Percentiles rank a stretch among this genome's conserved stretches.
Evolutionary conservation across 768 basidiomycete species (phyloP).

Genomic region (Amanita polypyramis): DNA sequence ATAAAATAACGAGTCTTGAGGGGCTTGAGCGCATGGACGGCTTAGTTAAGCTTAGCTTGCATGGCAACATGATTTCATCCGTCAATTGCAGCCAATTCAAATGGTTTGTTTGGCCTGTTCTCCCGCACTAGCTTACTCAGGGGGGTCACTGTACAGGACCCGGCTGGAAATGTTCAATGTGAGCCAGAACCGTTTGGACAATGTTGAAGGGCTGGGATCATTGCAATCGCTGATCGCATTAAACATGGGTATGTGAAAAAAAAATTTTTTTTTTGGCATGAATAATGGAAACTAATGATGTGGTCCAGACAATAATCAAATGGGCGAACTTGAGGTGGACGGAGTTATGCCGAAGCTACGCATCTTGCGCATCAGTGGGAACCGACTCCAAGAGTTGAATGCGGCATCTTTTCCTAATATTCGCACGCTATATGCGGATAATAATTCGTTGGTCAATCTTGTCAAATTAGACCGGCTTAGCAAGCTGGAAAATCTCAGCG

Average conservation of each 20-base stretch:
- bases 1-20: constrained; percentile 61
- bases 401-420: constrained; percentile 55
- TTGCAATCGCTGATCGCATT: constrained; percentile 58
- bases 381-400: constrained; percentile 61
- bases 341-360: constrained; percentile 58
- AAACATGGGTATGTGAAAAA: constrained; percentile 65
- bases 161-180: constrained; percentile 77
- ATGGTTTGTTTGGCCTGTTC: constrained; percentile 44
- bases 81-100: constrained; percentile 51
- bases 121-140: constrained; percentile 10
- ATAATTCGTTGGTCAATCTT: constrained; percentile 51
- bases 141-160: constrained; percentile 27
- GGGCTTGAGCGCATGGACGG: constrained; percentile 74
- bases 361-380: constrained; percentile 79
- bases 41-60: constrained; percentile 75
- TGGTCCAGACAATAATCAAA: constrained; percentile 58
- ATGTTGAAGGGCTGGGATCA: constrained; percentile 48
- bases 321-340: constrained; percentile 44
- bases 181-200: constrained; percentile 60
- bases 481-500: constrained; percentile 81
- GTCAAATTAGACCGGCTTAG: constrained; percentile 43
- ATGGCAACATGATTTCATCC: constrained; percentile 56
- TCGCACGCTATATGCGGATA: constrained; percentile 89
- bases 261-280: constrained; percentile 11
- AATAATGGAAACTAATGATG: constrained; percentile 9